Base-by-base conservation (phyloP, 2,329 filamentous ascomycete genomes). In the Fusarium equiseti region DNA sequence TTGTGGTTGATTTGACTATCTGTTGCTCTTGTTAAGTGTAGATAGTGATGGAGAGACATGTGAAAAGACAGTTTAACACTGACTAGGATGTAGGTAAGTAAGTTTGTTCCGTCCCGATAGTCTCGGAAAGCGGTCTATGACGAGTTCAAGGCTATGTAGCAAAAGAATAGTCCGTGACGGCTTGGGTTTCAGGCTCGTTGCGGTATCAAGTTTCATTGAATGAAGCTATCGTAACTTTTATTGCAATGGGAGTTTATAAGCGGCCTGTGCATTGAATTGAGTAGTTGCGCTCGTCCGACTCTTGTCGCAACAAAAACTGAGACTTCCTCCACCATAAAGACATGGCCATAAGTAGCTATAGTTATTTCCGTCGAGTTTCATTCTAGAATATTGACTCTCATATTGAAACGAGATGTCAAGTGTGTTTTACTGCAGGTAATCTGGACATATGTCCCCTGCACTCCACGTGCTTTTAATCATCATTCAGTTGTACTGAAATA, bases 121-220 rank as follows among this genome's bases (percentile, higher is more conserved):
- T 68, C 53, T 68, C 50, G 58, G 68, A 65, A 53, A 54, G 49
- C 43, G 44, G 65, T 63, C 67, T 71, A 70, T 71, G 67, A 70
- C 67, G 67, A 71, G 57, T 43, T 63, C 63, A 67, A 35, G 63
- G 43, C 38, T 50, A 24, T 55, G 63, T 62, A 61, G 22, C 49
- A 35, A 62, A 51, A 27, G 27, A 24, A 51, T 24, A 18, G 35
- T 45, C 35, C 49, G 63, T 8, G 35, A 67, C 63, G 31, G 49
- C 26, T 22, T 56, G 27, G 29, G 55, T 67, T 67, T 66, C 55
- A 67, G 63, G 40, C 31, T 26, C 18, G 55, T 18, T 49, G 32
- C 10, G 32, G 24, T 26, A 18, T 22, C 24, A 40, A 16, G 50
- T 53, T 53, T 29, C 26, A 29, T 57, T 57, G 15, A 31, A 20